A percentile compares a stretch with the other conserved stretches of the same genome.
Evolutionary conservation across 1,139 yeast genomes (phyloP).

Genomic region (Blastobotrys ciferrii): DNA sequence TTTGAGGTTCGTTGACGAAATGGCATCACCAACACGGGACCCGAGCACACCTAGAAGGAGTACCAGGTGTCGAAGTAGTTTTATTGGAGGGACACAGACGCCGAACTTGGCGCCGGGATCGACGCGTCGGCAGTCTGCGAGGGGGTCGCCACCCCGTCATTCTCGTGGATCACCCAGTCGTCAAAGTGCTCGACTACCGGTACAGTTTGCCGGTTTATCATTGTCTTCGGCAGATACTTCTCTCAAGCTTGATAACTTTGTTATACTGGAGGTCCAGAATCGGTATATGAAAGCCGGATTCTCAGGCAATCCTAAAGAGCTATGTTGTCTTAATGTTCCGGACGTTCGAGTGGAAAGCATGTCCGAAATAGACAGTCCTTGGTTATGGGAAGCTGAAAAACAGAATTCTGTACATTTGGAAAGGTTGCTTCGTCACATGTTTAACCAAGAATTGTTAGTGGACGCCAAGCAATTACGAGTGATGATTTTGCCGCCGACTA

Average conservation of each 20-base stretch:
- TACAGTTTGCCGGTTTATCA: constrained; percentile 3
- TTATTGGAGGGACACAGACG: neutral
- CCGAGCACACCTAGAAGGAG: constrained; percentile 2
- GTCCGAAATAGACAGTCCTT: neutral
- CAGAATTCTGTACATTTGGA: neutral
- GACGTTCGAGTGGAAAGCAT: neutral
- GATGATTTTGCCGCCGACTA: neutral
- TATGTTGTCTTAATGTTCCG: neutral
- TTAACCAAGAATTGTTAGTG: neutral
- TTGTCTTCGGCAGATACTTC: constrained; percentile 5
- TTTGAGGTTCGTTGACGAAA: too few relatives aligned
- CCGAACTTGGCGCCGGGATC: constrained; percentile 1
- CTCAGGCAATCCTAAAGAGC: neutral
- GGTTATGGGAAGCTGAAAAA: neutral
- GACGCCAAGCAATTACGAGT: neutral
- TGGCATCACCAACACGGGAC: constrained; percentile 1
- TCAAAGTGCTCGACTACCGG: constrained; percentile 1
- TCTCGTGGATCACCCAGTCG: constrained; percentile 1
- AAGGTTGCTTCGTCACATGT: neutral
- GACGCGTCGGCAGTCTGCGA: neutral
- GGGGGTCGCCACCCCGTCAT: constrained; percentile 1
- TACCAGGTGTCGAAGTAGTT: neutral
- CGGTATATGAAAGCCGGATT: constrained; percentile 3
- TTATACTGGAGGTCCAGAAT: constrained; percentile 4
- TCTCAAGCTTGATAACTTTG: constrained; percentile 3